These are phyloP conservation scores for Trypanosoma brucei DNA, from an alignment of 208 protist species.

Conservation along the genomic window DNA sequence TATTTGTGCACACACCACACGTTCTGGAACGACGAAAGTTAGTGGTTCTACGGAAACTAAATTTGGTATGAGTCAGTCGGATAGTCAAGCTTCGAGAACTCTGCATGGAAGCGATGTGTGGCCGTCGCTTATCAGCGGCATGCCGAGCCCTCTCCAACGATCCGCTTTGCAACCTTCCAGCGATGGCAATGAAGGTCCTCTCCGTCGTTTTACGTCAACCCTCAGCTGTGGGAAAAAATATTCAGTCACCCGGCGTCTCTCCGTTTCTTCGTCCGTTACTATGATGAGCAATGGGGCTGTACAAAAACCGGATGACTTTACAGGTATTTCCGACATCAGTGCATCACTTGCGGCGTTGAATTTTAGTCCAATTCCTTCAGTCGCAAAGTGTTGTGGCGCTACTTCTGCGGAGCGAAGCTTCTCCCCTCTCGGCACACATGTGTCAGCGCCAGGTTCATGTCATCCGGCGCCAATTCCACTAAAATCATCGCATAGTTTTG, in stretches of 20 bases:
- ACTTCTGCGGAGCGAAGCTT: not conserved
- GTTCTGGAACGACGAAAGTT: not conserved
- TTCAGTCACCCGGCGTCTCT: conserved; percentile 4
- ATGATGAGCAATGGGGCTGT: not conserved
- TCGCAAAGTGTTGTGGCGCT: conserved; percentile 2
- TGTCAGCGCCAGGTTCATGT: not conserved
- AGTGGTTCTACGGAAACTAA: not conserved
- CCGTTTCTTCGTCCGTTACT: conserved; percentile 9
- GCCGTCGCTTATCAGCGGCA: conserved; percentile 19
- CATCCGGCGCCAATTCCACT: not conserved
- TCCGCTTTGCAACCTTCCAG: not conserved
- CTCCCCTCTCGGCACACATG: not conserved
- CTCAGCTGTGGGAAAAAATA: conserved; percentile 1
- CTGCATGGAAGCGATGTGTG: conserved; percentile 6
- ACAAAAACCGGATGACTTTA: conserved; percentile 13
- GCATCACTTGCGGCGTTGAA: conserved; percentile 8
- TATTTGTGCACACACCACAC: conserved; percentile 10
- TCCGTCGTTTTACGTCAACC: not conserved
- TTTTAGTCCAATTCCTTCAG: conserved; percentile 15
- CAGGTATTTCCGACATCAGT: not conserved
- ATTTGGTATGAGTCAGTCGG: not conserved
- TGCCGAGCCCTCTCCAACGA: conserved; percentile 1
- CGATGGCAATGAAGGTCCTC: not conserved
- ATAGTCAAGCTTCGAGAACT: conserved; percentile 9
- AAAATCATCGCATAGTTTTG: not conserved